These are phyloP conservation scores for Platanthera guangdongensis DNA, from an alignment of 106 monocot species.

Conservation along the genomic window DNA sequence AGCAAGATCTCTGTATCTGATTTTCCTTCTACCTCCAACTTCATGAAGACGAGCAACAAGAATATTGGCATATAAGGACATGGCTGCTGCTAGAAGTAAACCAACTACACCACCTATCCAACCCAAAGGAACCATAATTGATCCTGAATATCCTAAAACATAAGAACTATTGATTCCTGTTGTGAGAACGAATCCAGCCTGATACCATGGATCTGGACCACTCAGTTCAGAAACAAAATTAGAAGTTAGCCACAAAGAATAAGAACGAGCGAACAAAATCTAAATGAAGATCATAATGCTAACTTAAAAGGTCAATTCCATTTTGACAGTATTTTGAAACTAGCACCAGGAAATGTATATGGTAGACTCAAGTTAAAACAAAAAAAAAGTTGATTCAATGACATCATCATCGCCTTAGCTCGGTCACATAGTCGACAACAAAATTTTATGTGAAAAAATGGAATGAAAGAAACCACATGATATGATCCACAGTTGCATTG, in stretches of 20 bases:
- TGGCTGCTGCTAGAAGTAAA: slow-evolving; percentile 73
- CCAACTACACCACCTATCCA: slow-evolving; percentile 74
- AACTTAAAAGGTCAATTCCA: not conserved
- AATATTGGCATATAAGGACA: slow-evolving; percentile 83
- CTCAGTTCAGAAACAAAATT: not conserved
- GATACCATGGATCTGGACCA: slow-evolving; percentile 91
- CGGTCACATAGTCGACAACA: too few species aligned
- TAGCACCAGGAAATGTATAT: too few species aligned
- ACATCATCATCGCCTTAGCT: too few species aligned
- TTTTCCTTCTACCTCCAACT: slow-evolving; percentile 81
- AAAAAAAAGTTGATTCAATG: too few species aligned
- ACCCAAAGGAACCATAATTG: slow-evolving; percentile 84
- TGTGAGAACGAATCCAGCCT: slow-evolving; percentile 79
- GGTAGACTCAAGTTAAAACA: too few species aligned
- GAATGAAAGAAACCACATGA: too few species aligned
- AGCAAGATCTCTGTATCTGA: slow-evolving; percentile 96
- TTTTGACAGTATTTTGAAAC: not conserved
- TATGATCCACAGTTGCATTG: too few species aligned
- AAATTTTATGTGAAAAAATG: too few species aligned
- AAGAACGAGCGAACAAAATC: not conserved
- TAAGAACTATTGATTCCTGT: slow-evolving; percentile 90
- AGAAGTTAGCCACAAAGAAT: not conserved
- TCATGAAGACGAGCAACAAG: slow-evolving; percentile 88
- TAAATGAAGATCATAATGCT: not conserved
- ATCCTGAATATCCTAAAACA: slow-evolving; percentile 90